Conservation (phyloP, 805 yeast species). For the Candida koratica region DNA sequence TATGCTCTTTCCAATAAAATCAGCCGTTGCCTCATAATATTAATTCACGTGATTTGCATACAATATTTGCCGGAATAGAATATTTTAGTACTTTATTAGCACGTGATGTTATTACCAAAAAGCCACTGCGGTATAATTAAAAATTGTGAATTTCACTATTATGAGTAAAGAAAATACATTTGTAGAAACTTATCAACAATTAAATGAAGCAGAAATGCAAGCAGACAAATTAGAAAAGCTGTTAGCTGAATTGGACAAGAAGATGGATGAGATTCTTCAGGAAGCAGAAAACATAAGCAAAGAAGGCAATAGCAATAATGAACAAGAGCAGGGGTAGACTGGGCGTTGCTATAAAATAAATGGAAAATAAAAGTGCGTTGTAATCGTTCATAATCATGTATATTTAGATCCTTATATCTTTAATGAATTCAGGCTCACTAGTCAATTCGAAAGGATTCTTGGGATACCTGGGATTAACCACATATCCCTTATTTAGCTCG, state of each 20-base stretch:
- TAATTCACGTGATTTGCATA: too few relatives aligned
- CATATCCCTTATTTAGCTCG: conserved; percentile 36
- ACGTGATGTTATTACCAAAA: too few relatives aligned
- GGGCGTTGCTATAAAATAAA: too few relatives aligned
- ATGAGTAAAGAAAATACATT: conserved; percentile 20
- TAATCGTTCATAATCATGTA: too few relatives aligned
- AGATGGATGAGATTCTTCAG: conserved; percentile 53
- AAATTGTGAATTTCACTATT: conserved; percentile 2
- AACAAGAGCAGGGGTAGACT: too few relatives aligned
- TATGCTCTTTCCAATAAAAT: too few relatives aligned
- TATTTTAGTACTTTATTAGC: too few relatives aligned
- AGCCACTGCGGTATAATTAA: not conserved
- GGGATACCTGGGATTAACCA: conserved; percentile 66
- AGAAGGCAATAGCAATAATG: too few relatives aligned
- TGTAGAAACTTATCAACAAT: conserved; percentile 55
- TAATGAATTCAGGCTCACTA: conserved; percentile 51
- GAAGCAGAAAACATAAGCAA: conserved; percentile 47
- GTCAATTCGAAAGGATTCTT: conserved; percentile 68
- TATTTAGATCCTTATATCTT: conserved; percentile 1
- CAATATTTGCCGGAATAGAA: too few relatives aligned
- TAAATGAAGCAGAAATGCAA: conserved; percentile 62
- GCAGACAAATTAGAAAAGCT: conserved; percentile 62
- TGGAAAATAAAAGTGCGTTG: too few relatives aligned
- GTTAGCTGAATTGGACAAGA: conserved; percentile 61
- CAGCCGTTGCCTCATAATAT: too few relatives aligned